Evolutionary conservation across 129 eudicot genomes (phyloP).

Genomic region (Helichrysum umbraculigerum): DNA sequence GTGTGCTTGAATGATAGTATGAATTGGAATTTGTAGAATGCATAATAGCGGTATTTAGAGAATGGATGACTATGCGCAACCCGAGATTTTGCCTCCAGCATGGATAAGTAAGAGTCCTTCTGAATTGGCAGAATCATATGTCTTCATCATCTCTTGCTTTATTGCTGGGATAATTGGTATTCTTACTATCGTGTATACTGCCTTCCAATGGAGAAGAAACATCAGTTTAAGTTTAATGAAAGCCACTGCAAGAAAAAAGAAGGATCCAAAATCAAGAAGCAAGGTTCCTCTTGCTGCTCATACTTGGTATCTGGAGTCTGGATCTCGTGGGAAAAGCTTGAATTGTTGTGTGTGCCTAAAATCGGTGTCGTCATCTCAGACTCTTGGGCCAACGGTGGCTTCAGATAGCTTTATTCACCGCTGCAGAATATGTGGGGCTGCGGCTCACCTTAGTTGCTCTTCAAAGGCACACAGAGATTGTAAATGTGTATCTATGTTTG

Average conservation of each 20-base stretch:
- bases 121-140: slow-evolving; percentile 68
- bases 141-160: slow-evolving; percentile 76
- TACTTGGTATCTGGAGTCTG: slow-evolving; percentile 79
- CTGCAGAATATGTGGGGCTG: slow-evolving; percentile 90
- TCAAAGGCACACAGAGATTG: slow-evolving; percentile 86
- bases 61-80: slow-evolving; percentile 78
- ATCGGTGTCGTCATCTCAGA: slow-evolving; percentile 75
- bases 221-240: slow-evolving; percentile 84
- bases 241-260: slow-evolving; percentile 91
- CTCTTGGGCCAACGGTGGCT: slow-evolving; percentile 64
- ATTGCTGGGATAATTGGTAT: slow-evolving; percentile 89
- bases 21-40: slow-evolving; percentile 34
- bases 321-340: slow-evolving; percentile 77
- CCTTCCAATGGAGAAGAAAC: slow-evolving; percentile 98
- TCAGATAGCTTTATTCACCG: slow-evolving; percentile 79
- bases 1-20: slow-evolving; percentile 12
- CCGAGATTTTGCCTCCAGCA: slow-evolving; percentile 57
- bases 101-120: slow-evolving; percentile 61
- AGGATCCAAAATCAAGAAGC: slow-evolving; percentile 85
- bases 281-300: slow-evolving; percentile 77
- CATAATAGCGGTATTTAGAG: slow-evolving; percentile 30
- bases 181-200: slow-evolving; percentile 80
- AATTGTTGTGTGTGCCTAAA: slow-evolving; percentile 96
- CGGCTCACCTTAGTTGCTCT: slow-evolving; percentile 82
- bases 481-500: slow-evolving; percentile 86